Percentiles rank a stretch among this genome's conserved stretches.
These are phyloP conservation scores for Pinus tabuliformis DNA, from an alignment of 75 land plant species.

Conservation along the genomic window DNA sequence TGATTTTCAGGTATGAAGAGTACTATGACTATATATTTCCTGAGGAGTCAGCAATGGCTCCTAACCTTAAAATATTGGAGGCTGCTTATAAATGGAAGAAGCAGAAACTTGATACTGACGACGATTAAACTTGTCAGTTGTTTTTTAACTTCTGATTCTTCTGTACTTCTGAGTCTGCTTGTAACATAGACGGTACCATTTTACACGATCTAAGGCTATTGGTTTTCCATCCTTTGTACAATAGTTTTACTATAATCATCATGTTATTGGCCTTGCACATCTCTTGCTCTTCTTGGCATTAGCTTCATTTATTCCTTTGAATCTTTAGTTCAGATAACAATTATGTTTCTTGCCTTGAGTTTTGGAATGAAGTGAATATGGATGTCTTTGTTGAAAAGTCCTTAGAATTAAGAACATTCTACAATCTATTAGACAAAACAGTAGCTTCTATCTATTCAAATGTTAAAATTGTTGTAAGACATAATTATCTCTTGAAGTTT, in stretches of 20 bases:
- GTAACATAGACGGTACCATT: background rate
- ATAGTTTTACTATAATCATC: background rate
- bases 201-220: background rate
- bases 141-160: background rate
- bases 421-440: too few species aligned
- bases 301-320: too few species aligned
- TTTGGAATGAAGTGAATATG: too few species aligned
- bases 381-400: too few species aligned
- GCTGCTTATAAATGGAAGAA: slow-evolving; percentile 95
- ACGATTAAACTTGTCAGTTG: slow-evolving; percentile 18
- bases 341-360: too few species aligned
- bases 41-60: slow-evolving; percentile 68
- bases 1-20: slow-evolving; percentile 65
- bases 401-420: too few species aligned
- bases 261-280: background rate
- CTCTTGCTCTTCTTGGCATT: too few species aligned
- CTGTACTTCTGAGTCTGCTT: background rate
- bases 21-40: slow-evolving; percentile 88
- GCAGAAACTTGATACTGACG: slow-evolving; percentile 57
- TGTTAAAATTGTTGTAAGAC: too few species aligned
- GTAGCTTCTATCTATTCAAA: too few species aligned
- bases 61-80: slow-evolving; percentile 83
- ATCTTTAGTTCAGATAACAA: too few species aligned
- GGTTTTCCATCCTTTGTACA: background rate
- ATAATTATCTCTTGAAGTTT: too few species aligned